A percentile compares a stretch with the other conserved stretches of the same genome.
phyloP scores from a whole-genome alignment of 108 stramenopile genomes.

The Bacterosira constricta region DNA sequence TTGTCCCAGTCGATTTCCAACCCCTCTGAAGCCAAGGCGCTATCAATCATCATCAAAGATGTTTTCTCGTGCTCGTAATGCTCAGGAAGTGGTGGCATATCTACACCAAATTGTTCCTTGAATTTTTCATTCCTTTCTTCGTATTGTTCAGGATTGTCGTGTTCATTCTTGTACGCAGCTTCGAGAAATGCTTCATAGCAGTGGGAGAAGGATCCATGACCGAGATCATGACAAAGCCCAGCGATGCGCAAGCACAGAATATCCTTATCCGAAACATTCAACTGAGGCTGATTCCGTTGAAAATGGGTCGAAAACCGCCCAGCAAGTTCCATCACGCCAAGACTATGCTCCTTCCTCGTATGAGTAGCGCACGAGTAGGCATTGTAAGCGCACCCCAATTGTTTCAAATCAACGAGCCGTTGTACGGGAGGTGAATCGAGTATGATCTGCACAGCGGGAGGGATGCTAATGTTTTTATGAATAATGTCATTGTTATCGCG shows the following conservation, averaged over 20 bases:
- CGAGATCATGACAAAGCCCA: slow-evolving; percentile 91
- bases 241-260: slow-evolving; percentile 92
- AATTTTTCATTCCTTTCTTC: slow-evolving; percentile 31
- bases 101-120: slow-evolving; percentile 45
- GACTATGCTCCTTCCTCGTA: slow-evolving; percentile 81
- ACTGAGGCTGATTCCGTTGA: slow-evolving; percentile 51
- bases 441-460: slow-evolving; percentile 71
- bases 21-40: slow-evolving; percentile 54
- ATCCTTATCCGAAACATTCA: slow-evolving; percentile 81
- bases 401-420: slow-evolving; percentile 79
- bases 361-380: slow-evolving; percentile 84
- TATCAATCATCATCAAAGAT: slow-evolving; percentile 82
- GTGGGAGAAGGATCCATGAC: slow-evolving; percentile 89
- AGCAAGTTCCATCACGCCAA: slow-evolving; percentile 80
- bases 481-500: slow-evolving; percentile 73
- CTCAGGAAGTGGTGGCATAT: slow-evolving; percentile 40
- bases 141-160: slow-evolving; percentile 43
- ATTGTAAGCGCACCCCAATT: slow-evolving; percentile 76
- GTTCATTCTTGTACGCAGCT: slow-evolving; percentile 24
- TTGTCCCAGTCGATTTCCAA: slow-evolving; percentile 63
- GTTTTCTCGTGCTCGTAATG: slow-evolving; percentile 73
- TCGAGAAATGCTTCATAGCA: slow-evolving; percentile 59
- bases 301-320: slow-evolving; percentile 52
- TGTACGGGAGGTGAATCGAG: slow-evolving; percentile 79
- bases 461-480: slow-evolving; percentile 62